These are phyloP conservation scores for Ampelocalamus luodianensis DNA, from an alignment of 176 grass and related monocot species.

Conservation along the genomic window DNA sequence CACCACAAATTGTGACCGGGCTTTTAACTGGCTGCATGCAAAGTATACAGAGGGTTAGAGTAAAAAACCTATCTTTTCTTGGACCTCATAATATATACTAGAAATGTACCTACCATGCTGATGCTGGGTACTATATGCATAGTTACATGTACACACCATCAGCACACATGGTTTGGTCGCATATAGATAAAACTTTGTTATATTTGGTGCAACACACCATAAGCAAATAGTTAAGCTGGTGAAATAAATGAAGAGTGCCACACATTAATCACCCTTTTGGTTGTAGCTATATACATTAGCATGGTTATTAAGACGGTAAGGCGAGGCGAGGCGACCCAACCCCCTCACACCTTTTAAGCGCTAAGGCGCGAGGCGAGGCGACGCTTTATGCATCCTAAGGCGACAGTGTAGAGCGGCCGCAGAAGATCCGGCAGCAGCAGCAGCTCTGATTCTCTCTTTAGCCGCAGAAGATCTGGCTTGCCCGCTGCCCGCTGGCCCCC, in stretches of 20 bases:
- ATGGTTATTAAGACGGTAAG: no score
- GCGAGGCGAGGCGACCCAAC: no score
- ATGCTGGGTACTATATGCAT: background rate
- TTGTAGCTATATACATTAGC: constrained; percentile 1
- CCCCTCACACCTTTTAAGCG: no score
- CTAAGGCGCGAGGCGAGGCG: no score
- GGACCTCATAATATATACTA: background rate
- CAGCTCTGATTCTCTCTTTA: no score
- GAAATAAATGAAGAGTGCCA: background rate
- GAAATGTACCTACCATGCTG: background rate
- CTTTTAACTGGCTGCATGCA: constrained; percentile 75
- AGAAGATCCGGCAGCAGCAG: no score
- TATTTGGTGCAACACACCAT: background rate
- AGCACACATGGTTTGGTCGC: background rate
- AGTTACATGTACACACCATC: constrained; percentile 1
- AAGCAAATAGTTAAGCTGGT: background rate
- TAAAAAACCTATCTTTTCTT: constrained; percentile 6
- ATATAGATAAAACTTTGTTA: background rate
- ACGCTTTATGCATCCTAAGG: no score
- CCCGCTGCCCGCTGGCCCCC: no score
- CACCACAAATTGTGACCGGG: constrained; percentile 86
- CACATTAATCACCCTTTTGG: background rate
- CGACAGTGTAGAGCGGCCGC: no score
- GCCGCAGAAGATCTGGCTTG: no score
- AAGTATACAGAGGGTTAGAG: constrained; percentile 10